Evolutionary conservation across 1,139 yeast species (phyloP).

Genomic region (Diutina neorugosa): DNA sequence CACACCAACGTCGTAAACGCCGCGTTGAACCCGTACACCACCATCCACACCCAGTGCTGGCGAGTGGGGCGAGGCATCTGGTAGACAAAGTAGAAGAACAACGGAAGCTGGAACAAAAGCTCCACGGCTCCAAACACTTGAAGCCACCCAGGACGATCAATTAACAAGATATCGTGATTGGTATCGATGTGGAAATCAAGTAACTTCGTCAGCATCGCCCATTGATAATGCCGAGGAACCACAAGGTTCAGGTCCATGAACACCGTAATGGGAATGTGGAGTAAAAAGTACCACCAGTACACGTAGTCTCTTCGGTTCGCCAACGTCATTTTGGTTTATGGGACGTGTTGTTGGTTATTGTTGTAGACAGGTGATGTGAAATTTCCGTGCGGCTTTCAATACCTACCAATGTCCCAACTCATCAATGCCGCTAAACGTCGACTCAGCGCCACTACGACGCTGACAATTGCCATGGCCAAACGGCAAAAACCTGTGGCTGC

Average conservation of each 20-base stretch:
- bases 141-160: constrained; percentile 53
- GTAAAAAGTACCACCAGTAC: constrained; percentile 20
- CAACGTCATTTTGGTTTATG: background rate
- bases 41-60: constrained; percentile 29
- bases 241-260: constrained; percentile 65
- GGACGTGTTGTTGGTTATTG: too few species aligned
- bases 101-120: constrained; percentile 63
- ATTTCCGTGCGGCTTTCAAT: background rate
- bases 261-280: constrained; percentile 68
- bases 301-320: constrained; percentile 10
- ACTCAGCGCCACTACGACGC: background rate
- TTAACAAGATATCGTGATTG: constrained; percentile 63
- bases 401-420: background rate
- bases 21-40: constrained; percentile 72
- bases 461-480: background rate
- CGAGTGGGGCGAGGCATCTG: constrained; percentile 8
- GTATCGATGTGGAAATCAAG: constrained; percentile 44
- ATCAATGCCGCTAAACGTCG: background rate
- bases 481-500: constrained; percentile 4
- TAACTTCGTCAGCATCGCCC: constrained; percentile 33
- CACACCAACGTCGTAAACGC: constrained; percentile 62
- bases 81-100: constrained; percentile 39
- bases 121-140: constrained; percentile 60
- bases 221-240: constrained; percentile 41
- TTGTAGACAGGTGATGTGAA: too few species aligned